Conservation (phyloP, 1,139 yeast genomes). For the Zygosaccharomyces pseudobailii region DNA sequence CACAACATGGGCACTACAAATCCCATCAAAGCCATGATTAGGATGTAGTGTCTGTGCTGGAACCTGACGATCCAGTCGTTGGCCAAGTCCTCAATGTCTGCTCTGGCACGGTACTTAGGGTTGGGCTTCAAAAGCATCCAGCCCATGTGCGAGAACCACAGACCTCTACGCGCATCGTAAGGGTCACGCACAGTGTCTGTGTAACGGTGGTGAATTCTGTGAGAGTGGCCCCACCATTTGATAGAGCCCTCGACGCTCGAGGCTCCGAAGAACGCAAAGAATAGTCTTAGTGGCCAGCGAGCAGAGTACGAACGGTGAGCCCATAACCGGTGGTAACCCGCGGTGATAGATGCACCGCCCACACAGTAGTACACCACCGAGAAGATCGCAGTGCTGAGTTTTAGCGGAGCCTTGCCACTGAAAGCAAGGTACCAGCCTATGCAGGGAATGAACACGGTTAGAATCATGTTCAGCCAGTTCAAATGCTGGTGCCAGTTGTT, state of each 20-base stretch:
- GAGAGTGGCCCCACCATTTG: conserved; percentile 99
- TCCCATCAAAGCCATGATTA: conserved; percentile 61
- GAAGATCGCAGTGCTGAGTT: conserved; percentile 54
- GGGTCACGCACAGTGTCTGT: conserved; percentile 97
- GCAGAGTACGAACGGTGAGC: conserved; percentile 88
- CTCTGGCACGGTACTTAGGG: conserved; percentile 93
- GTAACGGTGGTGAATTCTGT: conserved; percentile 95
- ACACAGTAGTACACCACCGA: conserved; percentile 59
- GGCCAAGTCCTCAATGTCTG: conserved; percentile 88
- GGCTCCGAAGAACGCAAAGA: conserved; percentile 83
- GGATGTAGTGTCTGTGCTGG: conserved; percentile 89
- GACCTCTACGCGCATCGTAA: conserved; percentile 92
- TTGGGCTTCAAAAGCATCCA: conserved; percentile 95
- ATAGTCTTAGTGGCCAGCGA: conserved; percentile 59
- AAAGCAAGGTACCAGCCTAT: conserved; percentile 55
- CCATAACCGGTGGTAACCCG: conserved; percentile 84
- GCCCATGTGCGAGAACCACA: conserved; percentile 94
- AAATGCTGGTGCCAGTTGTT: conserved; percentile 81
- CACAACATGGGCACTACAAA: conserved; percentile 68
- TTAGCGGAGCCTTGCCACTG: conserved; percentile 48
- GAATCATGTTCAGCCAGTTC: conserved; percentile 87
- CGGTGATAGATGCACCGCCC: conserved; percentile 90
- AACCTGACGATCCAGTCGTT: conserved; percentile 86
- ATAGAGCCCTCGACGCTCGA: conserved; percentile 96
- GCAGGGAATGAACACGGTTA: conserved; percentile 68